These are phyloP conservation scores for Draba incana DNA, from an alignment of 345 rosid genomes.

Conservation along the genomic window DNA sequence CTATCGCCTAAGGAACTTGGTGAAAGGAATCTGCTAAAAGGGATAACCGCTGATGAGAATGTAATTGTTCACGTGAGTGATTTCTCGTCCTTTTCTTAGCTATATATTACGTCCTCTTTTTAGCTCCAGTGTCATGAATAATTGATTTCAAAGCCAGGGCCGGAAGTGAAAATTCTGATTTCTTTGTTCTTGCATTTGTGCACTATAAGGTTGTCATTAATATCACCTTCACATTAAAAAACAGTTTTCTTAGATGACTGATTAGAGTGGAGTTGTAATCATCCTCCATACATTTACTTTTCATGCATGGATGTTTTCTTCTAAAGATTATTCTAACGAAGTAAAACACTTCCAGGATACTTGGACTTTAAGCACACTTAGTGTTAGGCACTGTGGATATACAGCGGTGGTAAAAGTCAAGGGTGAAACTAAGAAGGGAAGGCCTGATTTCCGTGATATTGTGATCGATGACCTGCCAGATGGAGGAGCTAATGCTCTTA, in stretches of 20 bases:
- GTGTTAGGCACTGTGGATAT: conserved; percentile 81
- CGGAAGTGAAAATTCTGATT: conserved; percentile 5
- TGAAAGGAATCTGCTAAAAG: conserved; percentile 78
- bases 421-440: conserved; percentile 54
- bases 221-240: conserved; percentile 1
- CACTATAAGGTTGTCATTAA: conserved; percentile 7
- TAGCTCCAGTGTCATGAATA: conserved; percentile 25
- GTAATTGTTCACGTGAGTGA: conserved; percentile 85
- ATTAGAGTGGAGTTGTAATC: neutral
- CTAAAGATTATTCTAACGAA: conserved; percentile 13
- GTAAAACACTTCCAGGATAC: conserved; percentile 60
- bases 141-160: conserved; percentile 6
- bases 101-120: neutral
- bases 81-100: conserved; percentile 12
- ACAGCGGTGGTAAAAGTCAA: conserved; percentile 71
- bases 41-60: conserved; percentile 92
- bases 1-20: conserved; percentile 58
- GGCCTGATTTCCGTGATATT: conserved; percentile 54
- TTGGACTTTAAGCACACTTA: conserved; percentile 70
- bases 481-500: conserved; percentile 91
- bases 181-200: conserved; percentile 25
- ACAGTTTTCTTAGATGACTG: neutral
- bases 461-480: conserved; percentile 85
- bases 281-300: neutral
- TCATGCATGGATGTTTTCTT: conserved; percentile 14